These are phyloP conservation scores for Strigomonas oncopelti DNA, from an alignment of 208 protist species.

Conservation along the genomic window DNA sequence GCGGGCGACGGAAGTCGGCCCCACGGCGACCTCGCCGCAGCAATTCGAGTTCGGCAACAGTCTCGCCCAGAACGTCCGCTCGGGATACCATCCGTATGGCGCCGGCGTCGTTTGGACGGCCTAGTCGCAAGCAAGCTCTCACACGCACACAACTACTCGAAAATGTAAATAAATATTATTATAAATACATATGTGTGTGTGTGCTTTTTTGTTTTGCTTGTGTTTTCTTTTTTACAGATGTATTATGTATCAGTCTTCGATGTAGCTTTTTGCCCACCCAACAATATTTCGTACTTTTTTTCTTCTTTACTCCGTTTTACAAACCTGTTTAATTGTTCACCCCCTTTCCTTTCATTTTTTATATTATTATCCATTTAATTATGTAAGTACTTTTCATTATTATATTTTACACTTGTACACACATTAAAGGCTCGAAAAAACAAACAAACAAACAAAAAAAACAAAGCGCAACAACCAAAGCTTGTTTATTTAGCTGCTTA, in stretches of 20 bases:
- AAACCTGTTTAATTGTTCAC: constrained; percentile 8
- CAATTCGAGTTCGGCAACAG: constrained; percentile 37
- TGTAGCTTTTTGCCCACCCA: too few relatives aligned
- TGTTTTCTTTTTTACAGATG: background rate
- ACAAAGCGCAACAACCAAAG: too few relatives aligned
- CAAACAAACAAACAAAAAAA: too few relatives aligned
- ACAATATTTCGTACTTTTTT: constrained; percentile 12
- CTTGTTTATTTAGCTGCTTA: too few relatives aligned
- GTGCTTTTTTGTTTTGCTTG: background rate
- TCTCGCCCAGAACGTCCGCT: constrained; percentile 28
- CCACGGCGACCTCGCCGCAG: constrained; percentile 5
- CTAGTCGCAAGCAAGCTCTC: constrained; percentile 9
- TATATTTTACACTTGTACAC: too few relatives aligned
- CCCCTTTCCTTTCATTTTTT: constrained; percentile 16
- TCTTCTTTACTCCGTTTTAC: constrained; percentile 12
- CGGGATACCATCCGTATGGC: constrained; percentile 39
- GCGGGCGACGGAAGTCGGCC: background rate
- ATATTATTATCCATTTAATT: background rate
- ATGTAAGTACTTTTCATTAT: background rate
- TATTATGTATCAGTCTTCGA: background rate
- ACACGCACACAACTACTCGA: too few relatives aligned
- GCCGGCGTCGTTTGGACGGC: constrained; percentile 76
- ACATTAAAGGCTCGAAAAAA: too few relatives aligned
- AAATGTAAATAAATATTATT: background rate
- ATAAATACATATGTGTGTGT: background rate